Evolutionary conservation across 257 asterid species (phyloP).

Genomic region (Rhazya stricta): DNA sequence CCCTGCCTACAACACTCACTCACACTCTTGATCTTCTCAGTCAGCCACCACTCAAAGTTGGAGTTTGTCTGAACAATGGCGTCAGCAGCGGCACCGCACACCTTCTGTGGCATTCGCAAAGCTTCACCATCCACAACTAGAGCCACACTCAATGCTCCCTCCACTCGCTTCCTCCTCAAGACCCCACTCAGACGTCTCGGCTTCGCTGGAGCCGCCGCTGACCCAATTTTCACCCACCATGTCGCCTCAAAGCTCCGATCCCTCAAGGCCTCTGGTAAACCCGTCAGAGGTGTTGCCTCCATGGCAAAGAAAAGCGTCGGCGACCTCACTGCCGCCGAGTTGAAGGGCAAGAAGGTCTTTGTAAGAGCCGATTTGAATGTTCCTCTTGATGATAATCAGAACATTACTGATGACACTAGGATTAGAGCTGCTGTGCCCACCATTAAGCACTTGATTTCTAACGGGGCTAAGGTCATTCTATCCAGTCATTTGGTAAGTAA

Average conservation of each 20-base stretch:
- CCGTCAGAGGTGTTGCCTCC: conserved; percentile 40
- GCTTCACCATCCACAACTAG: conserved; percentile 30
- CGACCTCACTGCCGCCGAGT: conserved; percentile 44
- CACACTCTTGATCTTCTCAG: neutral
- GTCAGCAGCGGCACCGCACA: conserved; percentile 58
- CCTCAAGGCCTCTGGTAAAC: conserved; percentile 30
- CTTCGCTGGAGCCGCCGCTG: conserved; percentile 44
- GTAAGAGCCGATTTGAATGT: conserved; percentile 78
- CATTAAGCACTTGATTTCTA: conserved; percentile 47
- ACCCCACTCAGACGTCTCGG: conserved; percentile 49
- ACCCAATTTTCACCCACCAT: conserved; percentile 34
- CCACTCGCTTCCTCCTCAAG: conserved; percentile 52
- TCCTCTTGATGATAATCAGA: conserved; percentile 61
- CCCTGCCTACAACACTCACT: no score
- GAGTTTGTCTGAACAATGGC: conserved; percentile 32
- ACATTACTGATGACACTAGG: conserved; percentile 71
- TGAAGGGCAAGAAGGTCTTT: conserved; percentile 67
- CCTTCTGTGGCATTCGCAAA: conserved; percentile 44
- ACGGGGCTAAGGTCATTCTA: conserved; percentile 69
- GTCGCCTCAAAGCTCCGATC: conserved; percentile 51
- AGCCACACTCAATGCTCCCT: conserved; percentile 24
- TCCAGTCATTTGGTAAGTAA: conserved; percentile 50
- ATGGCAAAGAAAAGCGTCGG: conserved; percentile 72
- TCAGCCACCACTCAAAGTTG: neutral
- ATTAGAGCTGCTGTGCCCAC: conserved; percentile 82